phyloP scores from a whole-genome alignment of 805 yeast species.

The Pichia cephalocereana region DNA sequence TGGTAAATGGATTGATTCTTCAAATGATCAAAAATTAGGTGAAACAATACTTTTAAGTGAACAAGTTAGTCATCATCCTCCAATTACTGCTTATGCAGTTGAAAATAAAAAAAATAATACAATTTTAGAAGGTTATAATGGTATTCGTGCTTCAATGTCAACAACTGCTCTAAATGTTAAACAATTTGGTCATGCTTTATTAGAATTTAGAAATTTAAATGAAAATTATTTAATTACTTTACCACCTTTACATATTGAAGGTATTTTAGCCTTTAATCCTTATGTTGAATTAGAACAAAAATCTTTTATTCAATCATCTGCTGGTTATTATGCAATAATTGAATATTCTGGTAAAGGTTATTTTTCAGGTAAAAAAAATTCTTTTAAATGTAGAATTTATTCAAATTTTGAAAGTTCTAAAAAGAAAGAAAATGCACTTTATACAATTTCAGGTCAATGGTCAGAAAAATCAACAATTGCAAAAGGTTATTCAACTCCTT shows the following conservation, averaged over 20 bases:
- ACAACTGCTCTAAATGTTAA: constrained; percentile 72
- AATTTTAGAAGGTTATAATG: constrained; percentile 79
- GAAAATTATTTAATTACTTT: constrained; percentile 76
- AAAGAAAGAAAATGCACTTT: constrained; percentile 56
- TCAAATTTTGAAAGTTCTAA: constrained; percentile 39
- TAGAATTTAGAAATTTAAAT: constrained; percentile 49
- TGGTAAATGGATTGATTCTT: constrained; percentile 69
- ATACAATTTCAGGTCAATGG: constrained; percentile 90
- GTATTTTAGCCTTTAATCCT: constrained; percentile 83
- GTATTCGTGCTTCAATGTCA: constrained; percentile 75
- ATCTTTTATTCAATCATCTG: constrained; percentile 73
- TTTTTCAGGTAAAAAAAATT: constrained; percentile 89
- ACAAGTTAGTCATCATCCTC: constrained; percentile 97
- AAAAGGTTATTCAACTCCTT: constrained; percentile 40
- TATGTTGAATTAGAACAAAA: constrained; percentile 90
- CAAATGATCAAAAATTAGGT: constrained; percentile 45
- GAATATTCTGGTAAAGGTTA: constrained; percentile 92
- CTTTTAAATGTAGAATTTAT: constrained; percentile 78
- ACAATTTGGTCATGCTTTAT: constrained; percentile 86
- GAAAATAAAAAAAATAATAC: constrained; percentile 63
- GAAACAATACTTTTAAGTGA: constrained; percentile 76
- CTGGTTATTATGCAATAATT: constrained; percentile 63
- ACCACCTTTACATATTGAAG: constrained; percentile 93
- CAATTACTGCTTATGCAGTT: constrained; percentile 87
- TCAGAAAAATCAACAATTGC: constrained; percentile 60